Evolutionary conservation across 495 filamentous ascomycete genomes (phyloP).

Genomic region (Penicillium bialowiezense): DNA sequence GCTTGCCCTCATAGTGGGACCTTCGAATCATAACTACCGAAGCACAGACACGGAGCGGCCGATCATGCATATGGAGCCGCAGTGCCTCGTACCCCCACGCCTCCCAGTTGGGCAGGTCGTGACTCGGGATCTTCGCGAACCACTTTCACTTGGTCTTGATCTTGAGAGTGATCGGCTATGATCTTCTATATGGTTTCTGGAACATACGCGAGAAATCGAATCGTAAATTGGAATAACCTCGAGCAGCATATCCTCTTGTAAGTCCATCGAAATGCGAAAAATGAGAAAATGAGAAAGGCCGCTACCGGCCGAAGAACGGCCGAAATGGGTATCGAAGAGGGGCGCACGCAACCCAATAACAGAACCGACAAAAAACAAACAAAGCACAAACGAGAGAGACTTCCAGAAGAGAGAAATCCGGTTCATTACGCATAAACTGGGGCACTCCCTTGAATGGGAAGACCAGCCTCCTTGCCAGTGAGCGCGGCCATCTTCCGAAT

Average conservation of each 20-base stretch:
- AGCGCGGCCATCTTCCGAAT: conserved; percentile 32
- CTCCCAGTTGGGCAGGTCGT: conserved; percentile 4
- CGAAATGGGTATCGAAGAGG: conserved; percentile 8
- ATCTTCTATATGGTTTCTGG: not conserved
- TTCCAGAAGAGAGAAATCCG: not conserved
- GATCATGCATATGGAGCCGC: conserved; percentile 19
- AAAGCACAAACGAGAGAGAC: not conserved
- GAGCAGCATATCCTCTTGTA: too few species aligned
- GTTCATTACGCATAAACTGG: conserved; percentile 24
- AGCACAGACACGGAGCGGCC: conserved; percentile 22
- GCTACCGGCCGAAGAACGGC: not conserved
- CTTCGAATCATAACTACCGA: conserved; percentile 5
- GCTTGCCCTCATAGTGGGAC: not conserved
- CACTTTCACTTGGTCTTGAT: not conserved
- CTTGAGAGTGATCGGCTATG: not conserved
- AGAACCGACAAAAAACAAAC: not conserved
- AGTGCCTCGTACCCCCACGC: not conserved
- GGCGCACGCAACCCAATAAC: too few species aligned
- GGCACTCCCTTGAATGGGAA: conserved; percentile 9
- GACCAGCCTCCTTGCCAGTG: conserved; percentile 13
- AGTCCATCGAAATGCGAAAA: too few species aligned
- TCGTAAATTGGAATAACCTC: too few species aligned
- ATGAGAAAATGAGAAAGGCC: too few species aligned
- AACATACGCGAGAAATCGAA: not conserved
- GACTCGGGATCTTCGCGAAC: conserved; percentile 3